Conservation (phyloP, 768 basidiomycete species). For the Obba rivulosa region DNA sequence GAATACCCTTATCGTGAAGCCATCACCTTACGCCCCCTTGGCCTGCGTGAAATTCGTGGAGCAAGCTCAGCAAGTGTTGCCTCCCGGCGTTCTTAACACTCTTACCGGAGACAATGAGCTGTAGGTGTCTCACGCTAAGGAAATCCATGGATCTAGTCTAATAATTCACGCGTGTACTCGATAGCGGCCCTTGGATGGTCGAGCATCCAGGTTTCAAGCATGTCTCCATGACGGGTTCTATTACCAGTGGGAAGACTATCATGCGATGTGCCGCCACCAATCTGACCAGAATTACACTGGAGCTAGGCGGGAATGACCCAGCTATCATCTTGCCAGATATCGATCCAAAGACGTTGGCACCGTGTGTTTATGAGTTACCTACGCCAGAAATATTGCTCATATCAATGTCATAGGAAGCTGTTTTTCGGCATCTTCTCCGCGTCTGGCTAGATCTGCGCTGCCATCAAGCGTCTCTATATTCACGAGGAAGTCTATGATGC, state of each 20-base stretch:
- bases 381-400: not conserved
- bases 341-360: conserved; percentile 3
- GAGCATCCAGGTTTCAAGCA: conserved; percentile 6
- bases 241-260: conserved; percentile 1
- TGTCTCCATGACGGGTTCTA: conserved; percentile 9
- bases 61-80: conserved; percentile 6
- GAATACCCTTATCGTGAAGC: conserved; percentile 8
- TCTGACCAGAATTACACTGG: conserved; percentile 9
- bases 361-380: not conserved
- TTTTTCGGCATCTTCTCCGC: not conserved
- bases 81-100: conserved; percentile 10
- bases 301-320: conserved; percentile 12
- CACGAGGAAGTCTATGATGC: not conserved
- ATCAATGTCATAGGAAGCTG: not conserved
- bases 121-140: not conserved
- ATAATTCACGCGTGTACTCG: not conserved
- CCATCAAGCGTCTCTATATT: conserved; percentile 1
- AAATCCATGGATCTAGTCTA: not conserved
- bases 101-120: conserved; percentile 6
- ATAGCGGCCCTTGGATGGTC: conserved; percentile 7
- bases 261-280: conserved; percentile 3
- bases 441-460: conserved; percentile 1
- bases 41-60: conserved; percentile 5
- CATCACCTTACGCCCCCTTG: conserved; percentile 6
- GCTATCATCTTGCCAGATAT: conserved; percentile 9